Base-by-base conservation (phyloP, 2,329 filamentous ascomycete species). In the Escovopsis sp. region DNA sequence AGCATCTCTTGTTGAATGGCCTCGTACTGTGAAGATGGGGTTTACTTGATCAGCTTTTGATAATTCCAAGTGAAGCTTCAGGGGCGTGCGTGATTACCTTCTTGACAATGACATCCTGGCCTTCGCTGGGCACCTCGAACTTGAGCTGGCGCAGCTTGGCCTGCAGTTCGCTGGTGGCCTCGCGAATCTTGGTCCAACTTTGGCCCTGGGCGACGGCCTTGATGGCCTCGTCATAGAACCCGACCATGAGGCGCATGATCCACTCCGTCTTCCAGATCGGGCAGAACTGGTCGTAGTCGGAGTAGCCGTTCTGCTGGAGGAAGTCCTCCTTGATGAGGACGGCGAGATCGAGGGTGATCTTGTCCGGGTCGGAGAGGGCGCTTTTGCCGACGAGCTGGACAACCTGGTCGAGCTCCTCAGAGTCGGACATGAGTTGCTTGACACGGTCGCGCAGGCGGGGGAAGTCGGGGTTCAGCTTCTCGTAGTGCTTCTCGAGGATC, bases 221-320 rank as follows among this genome's bases (percentile, higher is more conserved):
- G 59, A 96, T 88, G 17, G 85, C 79, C 67, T 98, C 90, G 52
- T 98, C 92, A 57, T 94, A 85, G 73, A 88, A 98, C 39, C 79
- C 83, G 69, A 98, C 83, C 77, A 98, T 96, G 44, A 85, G 80
- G 73, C 93, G 94, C 90, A 98, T 98, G 90, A 98, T 96, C 79
- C 90, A 98, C 59, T 93, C 82, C 0, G 90, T 98, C 79, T 98
- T 98, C 90, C 90, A 98, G 53, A 98, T 73, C 34, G 90, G 90
- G 56, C 90, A 98, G 76, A 93, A 98, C 65, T 96, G 87, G 56
- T 98, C 90, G 57, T 98, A 96, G 61, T 96, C 85, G 47, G 82
- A 90, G 74, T 98, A 98, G 43, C 90, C 90, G 65, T 98, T 98
- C 61, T 98, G 90, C 63, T 98, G 90, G 55, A 98, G 58, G 66